Evolutionary conservation across 768 basidiomycete species (phyloP).

Genomic region (Mycena leptocephala): DNA sequence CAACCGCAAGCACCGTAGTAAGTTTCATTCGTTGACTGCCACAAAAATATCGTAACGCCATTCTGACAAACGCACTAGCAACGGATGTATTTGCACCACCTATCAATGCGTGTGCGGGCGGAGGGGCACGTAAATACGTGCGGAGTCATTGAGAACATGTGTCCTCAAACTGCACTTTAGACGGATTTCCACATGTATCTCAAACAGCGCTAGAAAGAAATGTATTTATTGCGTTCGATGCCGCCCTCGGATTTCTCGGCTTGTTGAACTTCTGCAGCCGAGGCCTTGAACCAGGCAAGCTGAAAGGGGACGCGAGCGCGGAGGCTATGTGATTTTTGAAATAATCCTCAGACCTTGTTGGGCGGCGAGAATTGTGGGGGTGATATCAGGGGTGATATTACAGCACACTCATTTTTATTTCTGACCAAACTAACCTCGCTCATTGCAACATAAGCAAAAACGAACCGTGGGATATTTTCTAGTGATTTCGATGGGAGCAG

Average conservation of each 20-base stretch:
- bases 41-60: background rate
- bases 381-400: no score
- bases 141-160: no score
- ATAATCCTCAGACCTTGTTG: background rate
- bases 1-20: background rate
- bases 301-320: background rate
- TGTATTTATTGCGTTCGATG: background rate
- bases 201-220: background rate
- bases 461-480: background rate
- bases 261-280: no score
- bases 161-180: no score
- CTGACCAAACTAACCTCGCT: no score
- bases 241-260: background rate
- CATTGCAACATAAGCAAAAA: no score
- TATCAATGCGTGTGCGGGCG: constrained; percentile 25
- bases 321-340: background rate
- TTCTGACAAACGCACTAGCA: background rate
- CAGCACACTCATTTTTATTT: no score
- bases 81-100: constrained; percentile 10
- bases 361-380: background rate
- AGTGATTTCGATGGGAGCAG: background rate
- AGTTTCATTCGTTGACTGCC: background rate
- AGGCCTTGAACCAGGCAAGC: no score
- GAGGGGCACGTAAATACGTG: background rate
- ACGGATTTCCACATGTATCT: background rate